phyloP scores from a whole-genome alignment of 2,329 filamentous ascomycete genomes.

The Epichloe elymi region DNA sequence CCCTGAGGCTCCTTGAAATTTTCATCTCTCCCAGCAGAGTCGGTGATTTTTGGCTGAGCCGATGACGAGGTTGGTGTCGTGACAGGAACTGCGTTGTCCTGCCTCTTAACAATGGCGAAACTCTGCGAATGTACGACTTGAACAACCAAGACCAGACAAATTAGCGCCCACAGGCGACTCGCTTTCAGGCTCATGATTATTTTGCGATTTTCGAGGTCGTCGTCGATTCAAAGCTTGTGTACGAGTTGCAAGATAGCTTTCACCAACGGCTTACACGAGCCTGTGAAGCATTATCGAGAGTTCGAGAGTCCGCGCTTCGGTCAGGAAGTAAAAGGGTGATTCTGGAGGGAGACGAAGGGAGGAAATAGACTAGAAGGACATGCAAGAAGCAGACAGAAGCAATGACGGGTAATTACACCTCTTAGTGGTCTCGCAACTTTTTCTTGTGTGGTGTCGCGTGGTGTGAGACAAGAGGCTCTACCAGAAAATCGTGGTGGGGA shows the following conservation, averaged over 20 bases:
- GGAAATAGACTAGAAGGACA: not conserved
- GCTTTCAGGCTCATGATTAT: conserved; percentile 22
- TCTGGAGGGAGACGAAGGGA: not conserved
- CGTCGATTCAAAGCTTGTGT: conserved; percentile 2
- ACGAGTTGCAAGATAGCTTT: conserved; percentile 9
- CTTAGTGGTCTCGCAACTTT: not conserved
- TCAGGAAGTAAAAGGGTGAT: not conserved
- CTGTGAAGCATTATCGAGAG: conserved; percentile 10
- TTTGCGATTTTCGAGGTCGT: conserved; percentile 1
- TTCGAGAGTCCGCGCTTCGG: not conserved
- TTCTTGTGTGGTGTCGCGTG: not conserved
- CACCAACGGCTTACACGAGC: conserved; percentile 7
- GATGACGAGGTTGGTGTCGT: conserved; percentile 1
- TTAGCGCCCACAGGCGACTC: conserved; percentile 22
- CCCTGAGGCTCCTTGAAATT: not conserved
- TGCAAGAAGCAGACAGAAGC: not conserved
- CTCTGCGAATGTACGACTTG: conserved; percentile 24
- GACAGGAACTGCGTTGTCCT: conserved; percentile 14
- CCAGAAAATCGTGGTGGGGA: not conserved
- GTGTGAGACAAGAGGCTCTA: not conserved
- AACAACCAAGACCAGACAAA: conserved; percentile 26
- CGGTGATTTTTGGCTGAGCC: not conserved
- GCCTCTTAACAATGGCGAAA: conserved; percentile 19
- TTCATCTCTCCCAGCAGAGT: not conserved
- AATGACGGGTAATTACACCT: conserved; percentile 2